Base-by-base conservation (phyloP, 257 asterid genomes). In the Solanum habrochaites region DNA sequence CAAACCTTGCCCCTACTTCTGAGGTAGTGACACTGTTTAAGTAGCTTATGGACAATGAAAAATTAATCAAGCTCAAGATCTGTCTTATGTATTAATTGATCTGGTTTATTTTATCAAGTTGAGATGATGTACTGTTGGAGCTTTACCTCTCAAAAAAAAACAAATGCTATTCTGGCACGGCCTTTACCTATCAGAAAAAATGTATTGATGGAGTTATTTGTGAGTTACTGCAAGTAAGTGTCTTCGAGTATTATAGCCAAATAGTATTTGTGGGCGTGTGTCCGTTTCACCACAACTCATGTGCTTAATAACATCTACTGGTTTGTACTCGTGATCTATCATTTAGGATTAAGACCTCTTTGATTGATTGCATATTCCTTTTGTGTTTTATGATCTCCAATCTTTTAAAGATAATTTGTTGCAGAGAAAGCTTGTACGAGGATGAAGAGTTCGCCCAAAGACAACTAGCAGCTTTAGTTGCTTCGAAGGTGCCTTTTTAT, bases 391-490 rank as follows among this genome's bases (percentile, higher is more conserved):
- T 42, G 39, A 31, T 27, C 35, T 75, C 35, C 49, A 43, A 49
- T 14, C n/a, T 52, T 37, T 42, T 86, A 11, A 29, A 27, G 29
- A 56, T 18, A 69, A 13, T 90, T 85, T 47, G 39, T 80, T 85
- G 87, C 94, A 94, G 97, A 75, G 94, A 94, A 85, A 94, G 96
- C 87, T 92, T 94, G 84, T 93, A 93, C 25, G 97, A 94, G 91
- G 98, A 93, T 69, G 98, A 94, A 89, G 95, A 91, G 88, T 94
- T 90, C 86, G 97, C 89, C 52, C 95, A 93, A 91, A 90, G 98
- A 91, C 95, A 92, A 86, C 90, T 94, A 32, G 97, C 98, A 86
- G 99, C 96, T 21, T 88, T 95, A 88, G 94, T 96, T 80, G 98
- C 93, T 81, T 96, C 99, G 14, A 95, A 95, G 98, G 98, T 96